These are phyloP conservation scores for Dalechampia spathulata DNA, from an alignment of 441 rosid genomes.

Conservation along the genomic window DNA sequence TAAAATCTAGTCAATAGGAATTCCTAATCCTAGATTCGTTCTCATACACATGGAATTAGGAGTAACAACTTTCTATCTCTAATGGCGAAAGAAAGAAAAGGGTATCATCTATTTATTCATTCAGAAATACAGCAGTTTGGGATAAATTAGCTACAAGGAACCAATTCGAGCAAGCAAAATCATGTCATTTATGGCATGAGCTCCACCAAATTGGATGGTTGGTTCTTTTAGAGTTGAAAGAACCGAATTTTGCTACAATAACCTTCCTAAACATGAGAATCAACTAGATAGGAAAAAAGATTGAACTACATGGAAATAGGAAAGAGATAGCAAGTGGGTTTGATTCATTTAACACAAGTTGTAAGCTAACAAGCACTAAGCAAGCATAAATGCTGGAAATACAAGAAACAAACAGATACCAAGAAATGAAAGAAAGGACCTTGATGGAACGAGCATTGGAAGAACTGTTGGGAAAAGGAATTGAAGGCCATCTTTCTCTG, in stretches of 20 bases:
- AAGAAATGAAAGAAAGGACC: conserved; percentile 12
- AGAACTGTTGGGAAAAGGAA: conserved; percentile 4
- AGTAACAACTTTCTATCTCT: neutral
- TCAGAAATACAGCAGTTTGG: no score
- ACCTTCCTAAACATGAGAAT: no score
- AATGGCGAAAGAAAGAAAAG: neutral
- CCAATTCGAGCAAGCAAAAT: no score
- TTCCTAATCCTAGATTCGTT: no score
- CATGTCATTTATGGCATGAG: no score
- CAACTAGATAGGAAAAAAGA: no score
- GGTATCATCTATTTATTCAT: no score
- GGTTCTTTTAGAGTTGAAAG: no score
- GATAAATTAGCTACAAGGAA: no score
- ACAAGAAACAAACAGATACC: neutral
- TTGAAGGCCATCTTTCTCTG: conserved; percentile 42
- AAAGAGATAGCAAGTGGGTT: neutral
- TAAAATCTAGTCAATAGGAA: neutral
- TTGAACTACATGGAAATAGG: no score
- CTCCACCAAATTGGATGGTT: no score
- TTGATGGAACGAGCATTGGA: conserved; percentile 10
- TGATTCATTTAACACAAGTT: neutral
- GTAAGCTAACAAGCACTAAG: neutral
- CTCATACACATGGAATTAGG: neutral
- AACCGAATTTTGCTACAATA: no score
- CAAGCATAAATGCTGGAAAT: neutral